Evolutionary conservation across 352 stramenopile genomes (phyloP).

Genomic region (Thalassiosira hispida): DNA sequence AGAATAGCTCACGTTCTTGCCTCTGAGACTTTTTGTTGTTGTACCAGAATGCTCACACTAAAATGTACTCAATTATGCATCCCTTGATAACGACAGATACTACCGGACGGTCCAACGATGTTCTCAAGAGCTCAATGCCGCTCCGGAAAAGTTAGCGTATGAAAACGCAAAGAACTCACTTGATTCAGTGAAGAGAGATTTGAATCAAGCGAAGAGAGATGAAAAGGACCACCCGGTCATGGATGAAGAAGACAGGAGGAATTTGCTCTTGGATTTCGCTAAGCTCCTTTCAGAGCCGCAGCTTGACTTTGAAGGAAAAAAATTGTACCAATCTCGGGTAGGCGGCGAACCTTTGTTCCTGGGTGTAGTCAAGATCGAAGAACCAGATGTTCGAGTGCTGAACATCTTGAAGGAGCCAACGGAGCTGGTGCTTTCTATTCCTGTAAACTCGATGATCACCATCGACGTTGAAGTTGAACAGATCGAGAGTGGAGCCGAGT

Average conservation of each 20-base stretch:
- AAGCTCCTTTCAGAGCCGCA: slow-evolving; percentile 24
- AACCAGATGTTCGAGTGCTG: slow-evolving; percentile 27
- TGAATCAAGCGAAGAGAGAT: slow-evolving; percentile 8
- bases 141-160: neutral
- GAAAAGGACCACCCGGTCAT: neutral
- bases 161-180: neutral
- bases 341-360: slow-evolving; percentile 11
- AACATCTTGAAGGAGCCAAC: slow-evolving; percentile 35
- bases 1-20: no score
- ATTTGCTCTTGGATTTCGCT: slow-evolving; percentile 23
- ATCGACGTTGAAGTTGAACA: neutral
- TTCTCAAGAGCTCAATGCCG: neutral
- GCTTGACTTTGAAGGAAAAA: slow-evolving; percentile 11
- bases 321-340: neutral
- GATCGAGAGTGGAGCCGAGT: slow-evolving; percentile 17
- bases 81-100: no score
- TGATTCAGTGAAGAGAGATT: slow-evolving; percentile 7
- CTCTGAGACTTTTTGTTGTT: no score
- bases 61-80: no score
- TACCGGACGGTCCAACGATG: no score
- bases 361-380: slow-evolving; percentile 12
- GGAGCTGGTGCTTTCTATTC: slow-evolving; percentile 29
- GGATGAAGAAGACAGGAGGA: slow-evolving; percentile 11
- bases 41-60: no score
- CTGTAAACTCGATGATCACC: neutral